These are phyloP conservation scores for Aspergillus hortae DNA, from an alignment of 2,329 filamentous ascomycete genomes.

Conservation along the genomic window DNA sequence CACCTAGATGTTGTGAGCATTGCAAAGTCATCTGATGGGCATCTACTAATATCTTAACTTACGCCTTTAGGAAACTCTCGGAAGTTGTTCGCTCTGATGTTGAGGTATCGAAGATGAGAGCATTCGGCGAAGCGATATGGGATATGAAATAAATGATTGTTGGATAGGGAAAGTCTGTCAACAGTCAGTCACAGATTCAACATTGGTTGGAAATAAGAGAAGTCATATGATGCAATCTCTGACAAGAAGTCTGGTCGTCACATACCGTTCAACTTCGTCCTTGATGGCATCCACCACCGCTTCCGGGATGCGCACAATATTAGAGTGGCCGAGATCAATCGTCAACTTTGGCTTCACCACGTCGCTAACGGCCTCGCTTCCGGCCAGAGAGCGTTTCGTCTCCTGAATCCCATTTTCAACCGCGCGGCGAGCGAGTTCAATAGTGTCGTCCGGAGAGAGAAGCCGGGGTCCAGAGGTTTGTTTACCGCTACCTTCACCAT, in stretches of 20 bases:
- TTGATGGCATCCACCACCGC: slow-evolving; percentile 51
- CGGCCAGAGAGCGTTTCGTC: slow-evolving; percentile 45
- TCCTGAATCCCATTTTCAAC: slow-evolving; percentile 48
- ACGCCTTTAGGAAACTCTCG: slow-evolving; percentile 63
- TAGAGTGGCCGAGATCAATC: slow-evolving; percentile 49
- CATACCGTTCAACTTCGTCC: slow-evolving; percentile 51
- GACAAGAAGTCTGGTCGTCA: not conserved
- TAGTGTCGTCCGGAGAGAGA: slow-evolving; percentile 42
- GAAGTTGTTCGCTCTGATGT: slow-evolving; percentile 48
- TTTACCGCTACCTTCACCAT: slow-evolving; percentile 18
- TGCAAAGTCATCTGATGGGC: not conserved
- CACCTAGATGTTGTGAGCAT: slow-evolving; percentile 54
- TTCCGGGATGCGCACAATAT: slow-evolving; percentile 47
- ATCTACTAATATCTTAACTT: slow-evolving; percentile 30
- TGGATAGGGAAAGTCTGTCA: slow-evolving; percentile 46
- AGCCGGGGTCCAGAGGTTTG: slow-evolving; percentile 24
- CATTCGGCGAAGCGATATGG: slow-evolving; percentile 48
- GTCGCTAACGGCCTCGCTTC: slow-evolving; percentile 44
- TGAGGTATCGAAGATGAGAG: slow-evolving; percentile 48
- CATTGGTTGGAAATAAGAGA: not conserved
- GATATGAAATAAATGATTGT: slow-evolving; percentile 50
- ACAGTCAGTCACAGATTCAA: slow-evolving; percentile 12
- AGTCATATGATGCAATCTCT: not conserved
- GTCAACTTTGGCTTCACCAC: slow-evolving; percentile 49
- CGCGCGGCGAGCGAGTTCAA: slow-evolving; percentile 42